Conservation (phyloP, 495 filamentous ascomycete species). For the Penicillium canescens region DNA sequence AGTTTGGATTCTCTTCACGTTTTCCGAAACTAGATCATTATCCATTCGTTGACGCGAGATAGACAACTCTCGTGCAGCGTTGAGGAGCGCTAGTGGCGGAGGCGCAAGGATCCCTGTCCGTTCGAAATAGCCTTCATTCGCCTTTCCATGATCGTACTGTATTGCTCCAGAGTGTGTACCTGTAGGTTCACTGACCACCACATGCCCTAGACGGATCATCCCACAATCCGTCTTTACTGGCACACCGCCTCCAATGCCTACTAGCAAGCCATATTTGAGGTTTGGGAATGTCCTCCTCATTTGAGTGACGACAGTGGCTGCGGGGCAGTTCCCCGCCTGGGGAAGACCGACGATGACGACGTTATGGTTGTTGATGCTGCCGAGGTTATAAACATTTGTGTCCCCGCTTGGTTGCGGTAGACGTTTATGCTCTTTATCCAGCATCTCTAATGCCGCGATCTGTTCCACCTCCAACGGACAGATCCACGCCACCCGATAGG, state of each 20-base stretch:
- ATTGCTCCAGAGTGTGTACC: constrained; percentile 21
- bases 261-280: constrained; percentile 19
- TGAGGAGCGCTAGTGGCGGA: constrained; percentile 19
- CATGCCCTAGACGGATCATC: constrained; percentile 36
- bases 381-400: constrained; percentile 32
- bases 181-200: constrained; percentile 33
- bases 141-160: constrained; percentile 28
- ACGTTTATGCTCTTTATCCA: constrained; percentile 27
- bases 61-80: constrained; percentile 15
- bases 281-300: constrained; percentile 25
- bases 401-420: constrained; percentile 15
- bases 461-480: constrained; percentile 32
- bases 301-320: constrained; percentile 24
- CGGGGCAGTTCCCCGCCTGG: constrained; percentile 17
- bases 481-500: constrained; percentile 35
- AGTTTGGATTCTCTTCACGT: constrained; percentile 13
- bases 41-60: constrained; percentile 2
- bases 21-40: constrained; percentile 14
- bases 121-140: constrained; percentile 19
- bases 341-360: constrained; percentile 32
- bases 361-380: constrained; percentile 33
- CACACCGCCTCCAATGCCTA: constrained; percentile 34
- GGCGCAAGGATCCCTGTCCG: constrained; percentile 17
- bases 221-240: constrained; percentile 21
- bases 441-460: constrained; percentile 29